phyloP scores from a whole-genome alignment of 164 flowering plant species.

The Aristolochia fimbriata region DNA sequence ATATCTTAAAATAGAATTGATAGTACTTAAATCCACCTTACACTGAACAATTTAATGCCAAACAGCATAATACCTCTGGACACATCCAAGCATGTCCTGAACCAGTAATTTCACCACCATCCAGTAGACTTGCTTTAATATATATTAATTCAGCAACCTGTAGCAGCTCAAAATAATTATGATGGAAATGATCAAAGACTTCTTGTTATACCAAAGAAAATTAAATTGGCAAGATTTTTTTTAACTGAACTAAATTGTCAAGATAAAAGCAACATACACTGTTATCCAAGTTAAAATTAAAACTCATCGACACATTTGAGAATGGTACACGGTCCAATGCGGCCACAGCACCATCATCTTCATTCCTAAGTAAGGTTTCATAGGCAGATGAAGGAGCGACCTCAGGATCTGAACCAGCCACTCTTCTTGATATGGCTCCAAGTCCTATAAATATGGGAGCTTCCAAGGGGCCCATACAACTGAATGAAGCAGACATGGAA shows the following conservation, averaged over 20 bases:
- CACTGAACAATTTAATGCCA: neutral
- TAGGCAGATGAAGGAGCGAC: conserved; percentile 52
- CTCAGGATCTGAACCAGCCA: conserved; percentile 30
- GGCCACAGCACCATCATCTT: conserved; percentile 96
- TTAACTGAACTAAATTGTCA: too few relatives aligned
- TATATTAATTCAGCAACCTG: conserved; percentile 87
- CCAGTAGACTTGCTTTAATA: conserved; percentile 89
- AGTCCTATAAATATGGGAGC: conserved; percentile 94
- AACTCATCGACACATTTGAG: conserved; percentile 85
- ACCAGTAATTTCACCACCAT: conserved; percentile 99
- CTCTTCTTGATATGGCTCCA: conserved; percentile 80
- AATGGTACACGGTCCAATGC: conserved; percentile 89
- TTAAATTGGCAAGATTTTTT: too few relatives aligned
- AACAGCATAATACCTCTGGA: conserved; percentile 56
- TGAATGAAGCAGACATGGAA: conserved; percentile 83
- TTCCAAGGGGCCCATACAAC: conserved; percentile 96
- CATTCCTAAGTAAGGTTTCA: conserved; percentile 65
- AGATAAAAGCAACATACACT: conserved; percentile 44
- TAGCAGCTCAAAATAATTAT: neutral
- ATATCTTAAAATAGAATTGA: too few relatives aligned
- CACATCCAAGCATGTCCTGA: conserved; percentile 99
- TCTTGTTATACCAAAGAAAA: neutral
- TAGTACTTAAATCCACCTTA: too few relatives aligned
- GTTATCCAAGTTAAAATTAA: conserved; percentile 86
- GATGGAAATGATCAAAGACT: too few relatives aligned